Base-by-base conservation (phyloP, 495 filamentous ascomycete species). In the Penicillium silybi region DNA sequence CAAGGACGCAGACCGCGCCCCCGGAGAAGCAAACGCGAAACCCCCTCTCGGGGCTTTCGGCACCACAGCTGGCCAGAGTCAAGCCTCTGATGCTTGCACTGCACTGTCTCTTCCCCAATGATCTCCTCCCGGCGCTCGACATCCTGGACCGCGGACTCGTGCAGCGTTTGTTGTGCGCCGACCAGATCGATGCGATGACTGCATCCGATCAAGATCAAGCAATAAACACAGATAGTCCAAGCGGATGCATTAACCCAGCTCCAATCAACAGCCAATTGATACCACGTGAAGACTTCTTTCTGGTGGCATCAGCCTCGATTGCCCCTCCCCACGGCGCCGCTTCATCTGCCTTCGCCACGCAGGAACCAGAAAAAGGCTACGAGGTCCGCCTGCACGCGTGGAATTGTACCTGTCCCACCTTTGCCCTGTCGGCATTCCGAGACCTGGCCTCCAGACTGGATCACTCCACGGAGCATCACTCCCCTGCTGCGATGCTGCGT, bases 381-480 rank as follows among this genome's bases (percentile, higher is more conserved):
- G 78, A 87, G 57, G 88, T 95, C 20, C 79, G 83, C 7, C 72
- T 88, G 6, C 50, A 61, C 2, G 85, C 88, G n/a, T 97, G 92
- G 92, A 90, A 88, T 63, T 97, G 92, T 64, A 87, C 82, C 9
- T 97, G 92, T 74, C 85, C 89, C 1, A 84, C 83, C 3, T 97
- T 95, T 63, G 78, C 86, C 0, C 85, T 92, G 51, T 72, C 81
- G 26, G 79, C 82, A 35, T 89, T 89, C 52, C 80, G 80, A 19
- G 59, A 70, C 41, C 43, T 53, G 44, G 39, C 48, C 19, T 39
- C 55, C 7, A 49, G 50, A 22, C 26, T 20, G 16, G 37, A 18
- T 32, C 13, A 10, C 16, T 23, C 52, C 19, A 52, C 48, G 32
- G 26, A 59, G 0, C 32, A 57, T 39, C 39, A 53, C 17, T 38